Evolutionary conservation across 139 green algal genomes (phyloP), one percentile per base, ranked within the genome.

Genomic region (Closterium sp.): DNA sequence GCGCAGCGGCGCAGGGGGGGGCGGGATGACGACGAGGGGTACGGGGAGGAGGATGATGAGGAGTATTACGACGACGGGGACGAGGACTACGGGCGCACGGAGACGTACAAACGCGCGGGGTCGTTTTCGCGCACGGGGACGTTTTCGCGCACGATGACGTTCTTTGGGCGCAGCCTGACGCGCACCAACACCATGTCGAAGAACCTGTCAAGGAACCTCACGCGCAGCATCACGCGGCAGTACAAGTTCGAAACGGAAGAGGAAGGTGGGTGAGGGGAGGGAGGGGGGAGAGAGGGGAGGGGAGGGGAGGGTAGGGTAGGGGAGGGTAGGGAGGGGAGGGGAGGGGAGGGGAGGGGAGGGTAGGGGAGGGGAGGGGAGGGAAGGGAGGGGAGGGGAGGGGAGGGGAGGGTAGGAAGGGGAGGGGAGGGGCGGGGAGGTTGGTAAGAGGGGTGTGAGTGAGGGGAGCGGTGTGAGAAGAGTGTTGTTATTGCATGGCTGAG

Each of bases 181-280:
- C 83, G 83, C 83, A 86, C 83, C 19, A 86, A 86, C 28, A 86
- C 83, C 30, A 86, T 86, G 83, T 86, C 83, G n/a, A 86, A 86
- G 83, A 32, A 34, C 30, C 83, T 86, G 83, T 86, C 83, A 23
- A 21, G 83, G 7, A 34, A 2, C 30, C 83, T 86, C 30, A 86
- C 83, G 83, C 83, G 83, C 83, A 86, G 2, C 83, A 86, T 86
- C 83, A 86, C 83, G 83, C 83, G 83, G 21, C 83, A 86, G 83
- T 86, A 86, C 31, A 36, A 88, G 84, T 88, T 88, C 32, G 84
- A 88, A 12, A 88, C 84, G 21, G 84, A 88, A 10, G 84, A 88
- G 32, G 84, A 88, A 36, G 31, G 84, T 88, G 84, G 16, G 30
- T 32, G 30, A 8, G 19, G 6, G 36, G 19, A 19, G 25, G 3